Evolutionary conservation across 208 protist genomes (phyloP), one percentile per base, ranked within the genome.

Genomic region (Leishmania tropica): DNA sequence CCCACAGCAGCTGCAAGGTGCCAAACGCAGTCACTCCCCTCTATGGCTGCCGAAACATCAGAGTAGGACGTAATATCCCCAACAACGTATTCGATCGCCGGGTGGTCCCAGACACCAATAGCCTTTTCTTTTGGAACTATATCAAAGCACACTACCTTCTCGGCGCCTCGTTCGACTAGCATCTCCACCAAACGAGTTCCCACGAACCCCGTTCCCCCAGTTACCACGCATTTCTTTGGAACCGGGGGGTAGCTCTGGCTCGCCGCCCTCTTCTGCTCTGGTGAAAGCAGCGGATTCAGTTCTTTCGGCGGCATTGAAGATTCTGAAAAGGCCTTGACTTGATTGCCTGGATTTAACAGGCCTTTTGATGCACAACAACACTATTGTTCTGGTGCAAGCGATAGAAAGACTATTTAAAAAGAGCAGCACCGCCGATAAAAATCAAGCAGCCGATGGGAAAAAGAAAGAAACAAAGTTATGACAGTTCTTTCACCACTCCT

Each of bases 131-230:
- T 89, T 0, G 95, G 94, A 72, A 97, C 95, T 73, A 99, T 97
- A 80, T 98, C 96, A 83, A 98, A 97, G 86, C 89, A 93, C 3
- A 98, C 88, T 0, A 98, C 97, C 31, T 91, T 87, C 76, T 98
- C 91, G 0, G 97, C 97, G 21, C 97, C 98, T 53, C 97, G 92
- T 86, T 99, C 98, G 1, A 99, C 88, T 7, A 99, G 92, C 98
- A 99, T 99, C 83, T 99, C 97, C 4, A 98, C 96, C 58, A 99
- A 83, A 28, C 98, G 96, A 13, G 92, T 96, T 11, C 98, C 98
- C 1, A 99, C 97, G 86, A 99, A 99, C n/a, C 97, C 98, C 28
- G 93, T 98, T 31, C 97, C 97, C 21, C 98, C 97, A 6, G 98
- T 99, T 15, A 99, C 97, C 54, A 97, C 93, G 81, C 95, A 99